Base-by-base conservation (phyloP, 2,329 filamentous ascomycete species). In the Diaporthe humulicola region DNA sequence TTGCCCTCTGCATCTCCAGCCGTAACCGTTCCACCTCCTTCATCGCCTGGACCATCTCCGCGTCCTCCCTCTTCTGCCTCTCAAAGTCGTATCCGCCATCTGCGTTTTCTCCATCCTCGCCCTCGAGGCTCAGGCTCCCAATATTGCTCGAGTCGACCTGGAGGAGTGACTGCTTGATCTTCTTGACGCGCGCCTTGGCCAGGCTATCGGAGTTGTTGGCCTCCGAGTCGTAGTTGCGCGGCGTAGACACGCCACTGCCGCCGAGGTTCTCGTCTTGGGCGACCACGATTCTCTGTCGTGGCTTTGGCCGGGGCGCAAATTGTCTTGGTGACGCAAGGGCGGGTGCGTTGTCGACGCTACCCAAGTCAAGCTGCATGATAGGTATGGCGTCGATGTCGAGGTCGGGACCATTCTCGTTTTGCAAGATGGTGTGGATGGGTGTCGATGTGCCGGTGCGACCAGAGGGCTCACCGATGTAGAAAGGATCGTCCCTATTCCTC, bases 371-470 rank as follows among this genome's bases (percentile, higher is more conserved):
- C 81, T 98, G 92, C 92, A 99, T 97, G 79, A 99, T 96, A 2
- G 97, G 97, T 79, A 99, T 99, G 2, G 95, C 91, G 83, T 99
- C 97, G 57, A 99, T 93, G 81, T 99, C 96, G 12, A 98, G 86
- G 58, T 94, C 93, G 3, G 93, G 92, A 2, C 92, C 93, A 80
- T 96, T 96, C 74, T 91, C 91, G 74, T 88, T 91, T 74, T 91
- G 89, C 4, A 94, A 86, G 74, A 97, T 95, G 77, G 91, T 94
- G 80, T 96, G 94, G 67, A 97, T 92, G 0, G 94, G 94, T 0
- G 94, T 96, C 0, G 93, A 93, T 8, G 90, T 89, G 45, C 91
- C 90, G 30, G 77, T 77, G 45, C 81, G 78, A 38, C 78, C 52
- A 69, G 77, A 75, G 30, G 78, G 76, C 28, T 76, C 78, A 5